Conservation (phyloP, 2,329 filamentous ascomycete species). For the Penicillium decumbens region DNA sequence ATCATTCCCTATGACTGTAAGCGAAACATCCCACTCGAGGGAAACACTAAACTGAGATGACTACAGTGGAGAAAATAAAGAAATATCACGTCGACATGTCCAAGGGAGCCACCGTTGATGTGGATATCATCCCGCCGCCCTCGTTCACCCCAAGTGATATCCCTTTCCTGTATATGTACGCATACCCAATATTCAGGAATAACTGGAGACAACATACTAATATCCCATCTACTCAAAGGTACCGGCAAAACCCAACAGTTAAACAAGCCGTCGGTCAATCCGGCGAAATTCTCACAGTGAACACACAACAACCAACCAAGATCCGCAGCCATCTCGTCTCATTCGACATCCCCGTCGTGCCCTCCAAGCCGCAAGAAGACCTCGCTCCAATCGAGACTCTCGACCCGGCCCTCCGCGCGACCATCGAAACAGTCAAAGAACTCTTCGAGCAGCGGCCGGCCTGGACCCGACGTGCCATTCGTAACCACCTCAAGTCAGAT, state of each 20-base stretch:
- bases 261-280: conserved; percentile 55
- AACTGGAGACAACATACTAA: conserved; percentile 13
- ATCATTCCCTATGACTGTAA: conserved; percentile 68
- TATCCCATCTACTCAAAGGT: conserved; percentile 46
- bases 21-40: conserved; percentile 12
- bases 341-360: conserved; percentile 59
- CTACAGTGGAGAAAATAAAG: conserved; percentile 53
- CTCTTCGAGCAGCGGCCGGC: conserved; percentile 72
- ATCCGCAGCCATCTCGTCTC: conserved; percentile 56
- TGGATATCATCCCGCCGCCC: conserved; percentile 74
- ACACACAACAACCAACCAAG: conserved; percentile 54
- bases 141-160: conserved; percentile 69
- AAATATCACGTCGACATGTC: conserved; percentile 64
- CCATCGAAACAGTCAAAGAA: conserved; percentile 60
- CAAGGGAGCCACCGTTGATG: conserved; percentile 55
- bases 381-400: conserved; percentile 48
- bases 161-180: conserved; percentile 60
- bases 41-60: background rate
- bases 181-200: background rate
- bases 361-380: conserved; percentile 56
- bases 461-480: conserved; percentile 77
- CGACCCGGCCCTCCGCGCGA: conserved; percentile 57
- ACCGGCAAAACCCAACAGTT: conserved; percentile 79
- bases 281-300: conserved; percentile 58
- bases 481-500: conserved; percentile 61